These are phyloP conservation scores for Kickxella alabastrina DNA, from an alignment of 192 early-diverging fungal species.

Conservation along the genomic window DNA sequence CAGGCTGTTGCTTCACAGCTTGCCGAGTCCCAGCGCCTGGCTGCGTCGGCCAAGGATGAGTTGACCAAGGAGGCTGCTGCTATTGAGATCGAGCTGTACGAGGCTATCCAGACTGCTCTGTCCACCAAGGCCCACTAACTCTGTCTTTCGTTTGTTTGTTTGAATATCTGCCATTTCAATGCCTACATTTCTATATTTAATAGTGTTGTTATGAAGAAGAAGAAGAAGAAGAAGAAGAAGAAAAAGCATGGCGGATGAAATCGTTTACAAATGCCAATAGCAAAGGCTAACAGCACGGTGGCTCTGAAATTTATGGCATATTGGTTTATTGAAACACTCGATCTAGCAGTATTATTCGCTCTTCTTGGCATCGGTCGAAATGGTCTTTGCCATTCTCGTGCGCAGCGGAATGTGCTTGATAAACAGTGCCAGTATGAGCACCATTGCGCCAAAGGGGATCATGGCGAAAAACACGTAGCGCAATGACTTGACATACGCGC, in stretches of 20 bases:
- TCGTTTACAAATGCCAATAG: no score
- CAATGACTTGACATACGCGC: constrained; percentile 56
- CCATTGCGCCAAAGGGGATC: constrained; percentile 50
- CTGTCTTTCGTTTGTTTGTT: background rate
- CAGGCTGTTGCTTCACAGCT: constrained; percentile 71
- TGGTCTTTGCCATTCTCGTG: no score
- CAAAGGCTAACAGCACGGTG: no score
- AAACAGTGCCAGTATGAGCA: constrained; percentile 54
- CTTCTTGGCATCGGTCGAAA: no score
- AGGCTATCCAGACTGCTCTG: constrained; percentile 76
- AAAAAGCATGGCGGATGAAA: constrained; percentile 3
- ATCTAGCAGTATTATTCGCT: no score
- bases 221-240: constrained; percentile 2
- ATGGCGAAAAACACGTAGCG: constrained; percentile 52
- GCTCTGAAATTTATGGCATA: no score
- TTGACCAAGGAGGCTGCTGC: constrained; percentile 75
- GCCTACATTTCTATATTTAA: background rate
- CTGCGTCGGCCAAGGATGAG: constrained; percentile 63
- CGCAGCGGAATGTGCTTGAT: constrained; percentile 46
- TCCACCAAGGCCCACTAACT: constrained; percentile 32
- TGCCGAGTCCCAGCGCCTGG: constrained; percentile 75
- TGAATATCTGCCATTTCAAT: background rate
- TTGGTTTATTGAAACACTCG: no score
- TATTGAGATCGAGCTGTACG: constrained; percentile 85
- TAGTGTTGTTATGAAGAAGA: background rate